Percentiles rank a stretch among this genome's conserved stretches.
Conservation (phyloP, 768 basidiomycete genomes). For the Boletus subcaerulescens region DNA sequence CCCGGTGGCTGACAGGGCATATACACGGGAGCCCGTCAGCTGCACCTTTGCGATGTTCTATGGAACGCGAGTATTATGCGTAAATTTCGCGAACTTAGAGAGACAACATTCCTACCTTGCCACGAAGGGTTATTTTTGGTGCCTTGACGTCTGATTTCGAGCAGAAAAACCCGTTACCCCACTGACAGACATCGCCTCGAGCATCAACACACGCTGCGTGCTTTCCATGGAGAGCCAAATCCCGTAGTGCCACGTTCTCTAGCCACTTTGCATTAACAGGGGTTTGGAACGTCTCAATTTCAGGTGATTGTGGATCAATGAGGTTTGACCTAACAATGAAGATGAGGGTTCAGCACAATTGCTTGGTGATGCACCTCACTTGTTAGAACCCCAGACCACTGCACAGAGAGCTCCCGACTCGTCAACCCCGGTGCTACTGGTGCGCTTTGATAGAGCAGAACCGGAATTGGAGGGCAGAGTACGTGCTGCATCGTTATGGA, state of each 20-base stretch:
- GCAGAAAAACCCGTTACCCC: slow-evolving; percentile 67
- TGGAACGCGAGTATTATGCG: not conserved
- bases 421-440: slow-evolving; percentile 23
- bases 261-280: slow-evolving; percentile 58
- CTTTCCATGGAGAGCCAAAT: slow-evolving; percentile 61
- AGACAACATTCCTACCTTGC: slow-evolving; percentile 47
- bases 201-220: slow-evolving; percentile 78
- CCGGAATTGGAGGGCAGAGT: slow-evolving; percentile 3
- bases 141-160: slow-evolving; percentile 24
- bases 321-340: slow-evolving; percentile 41
- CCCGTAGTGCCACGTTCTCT: slow-evolving; percentile 66
- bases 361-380: slow-evolving; percentile 36
- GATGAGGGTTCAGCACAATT: not conserved
- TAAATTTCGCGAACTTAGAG: not conserved
- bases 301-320: slow-evolving; percentile 40
- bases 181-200: slow-evolving; percentile 79
- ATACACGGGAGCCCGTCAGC: slow-evolving; percentile 58
- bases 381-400: slow-evolving; percentile 76
- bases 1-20: slow-evolving; percentile 77
- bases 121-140: slow-evolving; percentile 57
- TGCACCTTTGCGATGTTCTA: slow-evolving; percentile 71
- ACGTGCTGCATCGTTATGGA: slow-evolving; percentile 36
- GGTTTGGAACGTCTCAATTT: slow-evolving; percentile 41
- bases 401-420: slow-evolving; percentile 39
- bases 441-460: not conserved